Conservation (phyloP, 1,139 yeast species). For the Diutina catenulata region DNA sequence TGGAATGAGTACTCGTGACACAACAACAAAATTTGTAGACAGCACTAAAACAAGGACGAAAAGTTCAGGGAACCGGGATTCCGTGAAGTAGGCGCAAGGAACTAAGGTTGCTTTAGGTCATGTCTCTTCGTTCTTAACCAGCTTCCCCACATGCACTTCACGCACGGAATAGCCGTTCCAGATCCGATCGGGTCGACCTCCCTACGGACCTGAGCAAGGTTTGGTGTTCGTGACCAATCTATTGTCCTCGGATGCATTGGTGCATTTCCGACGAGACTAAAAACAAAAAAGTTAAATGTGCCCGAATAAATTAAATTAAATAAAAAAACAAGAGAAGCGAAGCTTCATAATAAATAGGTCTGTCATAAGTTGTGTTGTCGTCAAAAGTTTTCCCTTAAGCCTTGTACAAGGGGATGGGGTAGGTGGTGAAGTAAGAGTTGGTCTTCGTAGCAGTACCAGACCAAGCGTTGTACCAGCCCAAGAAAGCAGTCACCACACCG, state of each 20-base stretch:
- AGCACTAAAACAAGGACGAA: too few species aligned
- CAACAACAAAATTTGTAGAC: too few species aligned
- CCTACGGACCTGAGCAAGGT: not conserved
- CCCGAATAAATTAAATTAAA: not conserved
- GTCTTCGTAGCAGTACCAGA: constrained; percentile 28
- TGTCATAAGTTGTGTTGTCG: constrained; percentile 4
- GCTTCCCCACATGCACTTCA: too few species aligned
- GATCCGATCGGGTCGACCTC: too few species aligned
- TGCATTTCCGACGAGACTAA: not conserved
- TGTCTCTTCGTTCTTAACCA: too few species aligned
- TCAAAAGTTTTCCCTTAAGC: not conserved
- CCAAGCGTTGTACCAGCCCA: constrained; percentile 48
- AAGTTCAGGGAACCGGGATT: too few species aligned
- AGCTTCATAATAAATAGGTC: constrained; percentile 6
- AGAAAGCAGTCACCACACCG: constrained; percentile 47
- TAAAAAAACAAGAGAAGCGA: too few species aligned
- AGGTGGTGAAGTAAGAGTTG: constrained; percentile 26
- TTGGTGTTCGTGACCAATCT: not conserved
- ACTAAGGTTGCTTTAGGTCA: too few species aligned
- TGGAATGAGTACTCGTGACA: too few species aligned
- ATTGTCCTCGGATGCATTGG: not conserved
- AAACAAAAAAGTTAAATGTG: not conserved
- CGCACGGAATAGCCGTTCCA: too few species aligned
- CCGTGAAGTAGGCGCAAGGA: too few species aligned
- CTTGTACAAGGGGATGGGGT: constrained; percentile 19